Conservation (phyloP, 352 stramenopile genomes). For the Hyaloperonospora brassicae region DNA sequence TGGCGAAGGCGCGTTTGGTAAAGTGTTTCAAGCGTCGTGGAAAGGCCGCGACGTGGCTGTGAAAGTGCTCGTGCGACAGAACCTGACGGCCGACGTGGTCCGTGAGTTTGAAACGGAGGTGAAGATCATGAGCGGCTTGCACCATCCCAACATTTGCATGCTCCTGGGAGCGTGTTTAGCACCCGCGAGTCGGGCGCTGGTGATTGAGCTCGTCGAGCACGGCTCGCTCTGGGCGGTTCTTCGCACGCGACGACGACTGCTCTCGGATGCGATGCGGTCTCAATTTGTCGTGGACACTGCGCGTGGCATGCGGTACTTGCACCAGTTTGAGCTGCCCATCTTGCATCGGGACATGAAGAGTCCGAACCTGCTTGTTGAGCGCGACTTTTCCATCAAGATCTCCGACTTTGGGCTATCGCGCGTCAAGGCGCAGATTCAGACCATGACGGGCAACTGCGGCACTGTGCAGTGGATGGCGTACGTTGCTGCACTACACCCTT, state of each 20-base stretch:
- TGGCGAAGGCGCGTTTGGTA: conserved; percentile 71
- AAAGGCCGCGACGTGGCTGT: conserved; percentile 51
- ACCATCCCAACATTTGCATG: conserved; percentile 96
- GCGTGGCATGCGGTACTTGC: conserved; percentile 83
- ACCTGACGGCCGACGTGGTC: conserved; percentile 58
- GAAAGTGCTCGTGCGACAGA: conserved; percentile 68
- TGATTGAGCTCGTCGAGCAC: conserved; percentile 91
- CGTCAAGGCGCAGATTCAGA: conserved; percentile 89
- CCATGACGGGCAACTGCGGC: conserved; percentile 88
- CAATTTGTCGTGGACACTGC: conserved; percentile 72
- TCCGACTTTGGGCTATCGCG: conserved; percentile 87
- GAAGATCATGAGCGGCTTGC: conserved; percentile 85
- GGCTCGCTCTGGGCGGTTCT: conserved; percentile 92
- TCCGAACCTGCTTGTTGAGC: conserved; percentile 83
- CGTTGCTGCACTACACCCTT: conserved; percentile 11
- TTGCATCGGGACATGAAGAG: conserved; percentile 88
- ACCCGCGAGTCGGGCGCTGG: conserved; percentile 88
- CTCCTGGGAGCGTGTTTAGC: conserved; percentile 92
- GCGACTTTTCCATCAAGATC: conserved; percentile 85
- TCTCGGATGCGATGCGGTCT: conserved; percentile 36
- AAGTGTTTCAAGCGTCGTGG: conserved; percentile 64
- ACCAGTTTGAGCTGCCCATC: conserved; percentile 79
- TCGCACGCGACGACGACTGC: conserved; percentile 33
- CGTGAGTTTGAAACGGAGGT: conserved; percentile 75
- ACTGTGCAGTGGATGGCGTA: conserved; percentile 87